These are phyloP conservation scores for Aspergillus calidoustus DNA, from an alignment of 2,329 filamentous ascomycete species.

Conservation along the genomic window DNA sequence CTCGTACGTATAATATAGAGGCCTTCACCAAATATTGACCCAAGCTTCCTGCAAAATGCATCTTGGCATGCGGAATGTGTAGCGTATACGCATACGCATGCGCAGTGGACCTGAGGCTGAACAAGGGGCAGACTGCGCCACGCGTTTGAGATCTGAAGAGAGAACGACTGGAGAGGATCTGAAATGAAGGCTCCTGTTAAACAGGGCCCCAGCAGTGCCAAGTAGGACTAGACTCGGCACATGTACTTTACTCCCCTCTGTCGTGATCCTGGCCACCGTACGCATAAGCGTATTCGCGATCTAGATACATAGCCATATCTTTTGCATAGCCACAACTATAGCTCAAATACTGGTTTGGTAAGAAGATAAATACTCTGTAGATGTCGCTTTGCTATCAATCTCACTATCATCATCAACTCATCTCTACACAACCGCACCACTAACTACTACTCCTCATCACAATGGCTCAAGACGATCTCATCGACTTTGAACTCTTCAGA, in stretches of 20 bases:
- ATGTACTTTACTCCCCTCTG: not conserved
- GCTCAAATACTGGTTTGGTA: not conserved
- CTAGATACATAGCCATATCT: not conserved
- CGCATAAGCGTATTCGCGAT: not conserved
- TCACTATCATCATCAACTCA: not conserved
- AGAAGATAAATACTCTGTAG: not conserved
- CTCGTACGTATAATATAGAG: too few relatives aligned
- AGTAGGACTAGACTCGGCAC: not conserved
- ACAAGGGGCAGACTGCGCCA: not conserved
- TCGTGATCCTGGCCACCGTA: not conserved
- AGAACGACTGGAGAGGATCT: not conserved
- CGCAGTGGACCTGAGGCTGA: not conserved
- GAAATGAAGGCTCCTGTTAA: not conserved
- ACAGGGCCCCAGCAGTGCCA: not conserved
- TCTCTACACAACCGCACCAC: not conserved
- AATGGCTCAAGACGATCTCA: not conserved
- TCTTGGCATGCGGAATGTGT: not conserved
- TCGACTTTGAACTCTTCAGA: slow-evolving; percentile 9
- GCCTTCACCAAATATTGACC: too few relatives aligned
- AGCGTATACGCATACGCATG: not conserved
- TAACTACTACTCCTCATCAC: not conserved
- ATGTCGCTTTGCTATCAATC: not conserved
- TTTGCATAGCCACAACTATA: not conserved
- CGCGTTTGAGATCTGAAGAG: not conserved
- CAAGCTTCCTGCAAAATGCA: too few relatives aligned